Conservation (phyloP, 129 eudicot species). For the Mikania micrantha region DNA sequence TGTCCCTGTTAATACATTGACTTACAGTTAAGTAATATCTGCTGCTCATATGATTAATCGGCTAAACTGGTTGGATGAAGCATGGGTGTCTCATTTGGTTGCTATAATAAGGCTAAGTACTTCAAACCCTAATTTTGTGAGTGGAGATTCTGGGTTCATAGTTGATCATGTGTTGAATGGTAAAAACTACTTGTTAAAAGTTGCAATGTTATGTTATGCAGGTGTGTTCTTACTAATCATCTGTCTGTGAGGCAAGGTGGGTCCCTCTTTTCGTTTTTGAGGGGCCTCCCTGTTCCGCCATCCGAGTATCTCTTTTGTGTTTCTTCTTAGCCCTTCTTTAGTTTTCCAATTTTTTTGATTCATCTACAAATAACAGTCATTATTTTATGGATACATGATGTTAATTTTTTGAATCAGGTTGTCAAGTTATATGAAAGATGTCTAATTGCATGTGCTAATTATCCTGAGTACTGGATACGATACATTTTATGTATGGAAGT, state of each 20-base stretch:
- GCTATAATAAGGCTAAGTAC: constrained; percentile 99
- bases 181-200: constrained; percentile 55
- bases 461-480: constrained; percentile 93
- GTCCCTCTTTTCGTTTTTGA: constrained; percentile 88
- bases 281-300: constrained; percentile 97
- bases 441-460: constrained; percentile 90
- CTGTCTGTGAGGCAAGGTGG: constrained; percentile 96
- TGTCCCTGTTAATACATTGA: constrained; percentile 84
- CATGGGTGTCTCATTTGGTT: constrained; percentile 92
- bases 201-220: constrained; percentile 98
- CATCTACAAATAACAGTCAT: not conserved
- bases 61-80: constrained; percentile 97
- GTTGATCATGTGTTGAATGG: constrained; percentile 49
- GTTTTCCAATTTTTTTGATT: constrained; percentile 26
- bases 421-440: constrained; percentile 98
- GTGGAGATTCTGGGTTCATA: constrained; percentile 94
- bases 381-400: constrained; percentile 21
- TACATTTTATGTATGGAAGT: constrained; percentile 87
- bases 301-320: constrained; percentile 88
- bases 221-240: constrained; percentile 98
- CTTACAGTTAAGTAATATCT: constrained; percentile 99
- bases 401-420: constrained; percentile 49
- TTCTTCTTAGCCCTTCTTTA: constrained; percentile 50
- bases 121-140: constrained; percentile 91
- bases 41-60: constrained; percentile 91